phyloP scores from a whole-genome alignment of 2,329 filamentous ascomycete genomes.

The Xylaria arbuscula region DNA sequence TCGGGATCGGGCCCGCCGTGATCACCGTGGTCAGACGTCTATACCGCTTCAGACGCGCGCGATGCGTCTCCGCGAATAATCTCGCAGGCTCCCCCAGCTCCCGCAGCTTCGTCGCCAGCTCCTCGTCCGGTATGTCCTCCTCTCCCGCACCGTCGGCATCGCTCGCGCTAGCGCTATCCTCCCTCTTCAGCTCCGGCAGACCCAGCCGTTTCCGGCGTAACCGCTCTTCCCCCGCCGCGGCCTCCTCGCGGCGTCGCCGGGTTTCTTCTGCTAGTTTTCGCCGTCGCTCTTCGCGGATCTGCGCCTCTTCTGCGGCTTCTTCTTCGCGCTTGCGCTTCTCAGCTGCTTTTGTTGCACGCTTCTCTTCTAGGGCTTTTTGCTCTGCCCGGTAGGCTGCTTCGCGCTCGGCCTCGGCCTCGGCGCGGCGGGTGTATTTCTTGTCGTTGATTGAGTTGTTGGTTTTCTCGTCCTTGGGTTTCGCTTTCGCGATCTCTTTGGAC shows the following conservation, averaged over 20 bases:
- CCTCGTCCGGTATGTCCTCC: constrained; percentile 77
- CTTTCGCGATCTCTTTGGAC: constrained; percentile 90
- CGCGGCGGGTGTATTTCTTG: constrained; percentile 86
- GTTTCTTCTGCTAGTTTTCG: constrained; percentile 84
- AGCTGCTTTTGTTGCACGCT: constrained; percentile 74
- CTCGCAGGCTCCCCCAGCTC: constrained; percentile 76
- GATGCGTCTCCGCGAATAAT: constrained; percentile 85
- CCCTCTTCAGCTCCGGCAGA: constrained; percentile 70
- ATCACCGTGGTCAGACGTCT: constrained; percentile 71
- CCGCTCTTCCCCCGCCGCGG: constrained; percentile 78
- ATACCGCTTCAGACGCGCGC: constrained; percentile 75
- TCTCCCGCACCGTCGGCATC: constrained; percentile 54
- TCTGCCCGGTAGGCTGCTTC: constrained; percentile 83
- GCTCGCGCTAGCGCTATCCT: constrained; percentile 57
- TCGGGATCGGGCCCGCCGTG: constrained; percentile 85
- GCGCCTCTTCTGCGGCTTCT: constrained; percentile 77
- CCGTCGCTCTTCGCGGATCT: constrained; percentile 82
- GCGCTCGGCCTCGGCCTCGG: constrained; percentile 86
- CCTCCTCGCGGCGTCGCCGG: constrained; percentile 73
- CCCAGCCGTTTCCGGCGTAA: constrained; percentile 80
- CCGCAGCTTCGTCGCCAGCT: constrained; percentile 75
- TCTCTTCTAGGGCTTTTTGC: constrained; percentile 77
- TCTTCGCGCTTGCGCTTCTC: constrained; percentile 92
- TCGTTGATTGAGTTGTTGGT: constrained; percentile 28
- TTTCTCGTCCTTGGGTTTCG: constrained; percentile 59